Evolutionary conservation across 176 grass and related monocot species (phyloP).

Genomic region (Leersia perrieri): DNA sequence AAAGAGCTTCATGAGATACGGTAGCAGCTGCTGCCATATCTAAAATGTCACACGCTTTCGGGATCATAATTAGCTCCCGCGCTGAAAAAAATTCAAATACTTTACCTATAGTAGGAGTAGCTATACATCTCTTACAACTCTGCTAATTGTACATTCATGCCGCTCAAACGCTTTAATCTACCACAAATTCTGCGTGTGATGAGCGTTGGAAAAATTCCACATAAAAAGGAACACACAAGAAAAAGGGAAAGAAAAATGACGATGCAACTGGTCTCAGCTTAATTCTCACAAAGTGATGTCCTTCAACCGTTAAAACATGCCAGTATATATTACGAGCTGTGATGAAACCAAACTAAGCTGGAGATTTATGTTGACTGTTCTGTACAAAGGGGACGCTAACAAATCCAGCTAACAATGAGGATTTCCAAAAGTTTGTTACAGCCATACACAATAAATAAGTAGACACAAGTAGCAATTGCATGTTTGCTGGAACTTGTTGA

Average conservation of each 20-base stretch:
- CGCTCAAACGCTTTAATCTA: no score
- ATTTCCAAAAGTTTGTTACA: conserved; percentile 18
- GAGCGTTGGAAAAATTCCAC: neutral
- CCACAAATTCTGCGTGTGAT: no score
- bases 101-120: no score
- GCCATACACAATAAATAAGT: neutral
- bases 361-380: neutral
- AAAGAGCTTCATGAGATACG: no score
- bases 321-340: neutral
- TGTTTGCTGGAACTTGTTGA: neutral
- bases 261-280: neutral
- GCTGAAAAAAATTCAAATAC: neutral
- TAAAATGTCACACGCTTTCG: neutral
- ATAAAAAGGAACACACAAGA: neutral
- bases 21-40: no score
- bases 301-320: neutral
- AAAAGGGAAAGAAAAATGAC: neutral
- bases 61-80: neutral
- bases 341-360: neutral
- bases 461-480: neutral
- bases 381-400: neutral
- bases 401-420: neutral
- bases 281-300: neutral
- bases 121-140: neutral
- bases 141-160: no score